Percentiles rank a stretch among this genome's conserved stretches.
Evolutionary conservation across 176 grass and related monocot species (phyloP).

Genomic region (Cocos nucifera): DNA sequence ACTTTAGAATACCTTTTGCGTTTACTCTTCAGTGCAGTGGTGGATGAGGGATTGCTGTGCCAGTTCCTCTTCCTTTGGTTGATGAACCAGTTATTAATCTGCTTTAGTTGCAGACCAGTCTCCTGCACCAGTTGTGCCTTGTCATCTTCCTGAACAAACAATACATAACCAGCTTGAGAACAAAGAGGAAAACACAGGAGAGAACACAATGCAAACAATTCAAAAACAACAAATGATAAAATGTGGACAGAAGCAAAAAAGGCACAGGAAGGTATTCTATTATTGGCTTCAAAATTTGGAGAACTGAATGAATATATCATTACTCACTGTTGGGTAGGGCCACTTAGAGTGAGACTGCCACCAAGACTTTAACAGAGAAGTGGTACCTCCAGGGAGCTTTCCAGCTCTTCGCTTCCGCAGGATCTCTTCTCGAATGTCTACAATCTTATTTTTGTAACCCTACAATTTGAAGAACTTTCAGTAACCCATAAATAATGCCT

Average conservation of each 20-base stretch:
- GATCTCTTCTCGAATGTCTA: constrained; percentile 19
- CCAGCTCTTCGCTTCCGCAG: constrained; percentile 16
- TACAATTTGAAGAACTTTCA: background rate
- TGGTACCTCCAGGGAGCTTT: constrained; percentile 15
- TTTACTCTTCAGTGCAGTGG: background rate
- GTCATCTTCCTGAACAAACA: constrained; percentile 8
- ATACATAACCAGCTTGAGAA: background rate
- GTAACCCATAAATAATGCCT: background rate
- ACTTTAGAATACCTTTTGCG: background rate
- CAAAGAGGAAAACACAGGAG: background rate
- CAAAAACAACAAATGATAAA: too few relatives aligned
- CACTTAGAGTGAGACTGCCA: constrained; percentile 21
- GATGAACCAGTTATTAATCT: constrained; percentile 24
- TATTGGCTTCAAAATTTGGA: too few relatives aligned
- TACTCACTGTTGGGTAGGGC: constrained; percentile 17
- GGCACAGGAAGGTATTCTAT: too few relatives aligned
- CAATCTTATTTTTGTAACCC: constrained; percentile 17
- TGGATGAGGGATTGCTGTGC: constrained; percentile 17
- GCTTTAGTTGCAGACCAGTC: constrained; percentile 15
- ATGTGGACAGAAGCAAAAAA: too few relatives aligned
- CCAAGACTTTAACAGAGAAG: constrained; percentile 9
- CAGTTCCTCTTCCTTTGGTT: constrained; percentile 23
- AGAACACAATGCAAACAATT: background rate
- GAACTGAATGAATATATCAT: background rate
- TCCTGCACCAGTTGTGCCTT: constrained; percentile 17